phyloP scores from a whole-genome alignment of 768 basidiomycete genomes.

The Leccinum variicolor region DNA sequence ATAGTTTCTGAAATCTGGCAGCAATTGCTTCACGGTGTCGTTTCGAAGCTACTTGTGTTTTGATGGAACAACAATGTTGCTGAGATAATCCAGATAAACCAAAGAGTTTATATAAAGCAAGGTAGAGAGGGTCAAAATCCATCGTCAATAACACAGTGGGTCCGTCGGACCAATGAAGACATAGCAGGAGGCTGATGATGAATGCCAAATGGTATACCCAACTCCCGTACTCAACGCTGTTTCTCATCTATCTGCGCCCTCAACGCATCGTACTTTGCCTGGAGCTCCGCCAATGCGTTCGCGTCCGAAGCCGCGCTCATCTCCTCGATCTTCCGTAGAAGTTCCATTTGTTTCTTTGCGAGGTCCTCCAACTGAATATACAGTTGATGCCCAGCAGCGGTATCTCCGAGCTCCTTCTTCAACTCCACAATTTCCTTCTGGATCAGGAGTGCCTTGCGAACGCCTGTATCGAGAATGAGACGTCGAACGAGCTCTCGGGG shows the following conservation, averaged over 20 bases:
- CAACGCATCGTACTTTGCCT: not conserved
- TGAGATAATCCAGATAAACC: not conserved
- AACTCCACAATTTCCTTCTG: slow-evolving; percentile 6
- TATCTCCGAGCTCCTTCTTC: not conserved
- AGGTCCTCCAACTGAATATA: not conserved
- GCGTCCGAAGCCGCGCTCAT: not conserved
- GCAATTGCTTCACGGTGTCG: not conserved
- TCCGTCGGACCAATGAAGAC: not conserved
- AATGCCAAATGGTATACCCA: not conserved
- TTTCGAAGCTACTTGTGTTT: too few relatives aligned
- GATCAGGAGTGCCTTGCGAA: not conserved
- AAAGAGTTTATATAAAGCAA: too few relatives aligned
- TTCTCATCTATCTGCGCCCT: not conserved
- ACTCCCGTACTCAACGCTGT: not conserved
- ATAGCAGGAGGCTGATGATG: not conserved
- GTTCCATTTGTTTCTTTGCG: not conserved
- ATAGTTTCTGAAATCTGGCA: not conserved
- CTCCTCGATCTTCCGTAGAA: not conserved
- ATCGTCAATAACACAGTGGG: too few relatives aligned
- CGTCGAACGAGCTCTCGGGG: slow-evolving; percentile 3
- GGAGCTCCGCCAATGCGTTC: not conserved
- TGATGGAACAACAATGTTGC: not conserved
- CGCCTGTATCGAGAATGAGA: slow-evolving; percentile 13
- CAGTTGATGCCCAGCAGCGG: not conserved
- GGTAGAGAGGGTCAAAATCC: too few relatives aligned